Evolutionary conservation across 441 rosid genomes (phyloP).

Genomic region (Cnidoscolus chayamansa): DNA sequence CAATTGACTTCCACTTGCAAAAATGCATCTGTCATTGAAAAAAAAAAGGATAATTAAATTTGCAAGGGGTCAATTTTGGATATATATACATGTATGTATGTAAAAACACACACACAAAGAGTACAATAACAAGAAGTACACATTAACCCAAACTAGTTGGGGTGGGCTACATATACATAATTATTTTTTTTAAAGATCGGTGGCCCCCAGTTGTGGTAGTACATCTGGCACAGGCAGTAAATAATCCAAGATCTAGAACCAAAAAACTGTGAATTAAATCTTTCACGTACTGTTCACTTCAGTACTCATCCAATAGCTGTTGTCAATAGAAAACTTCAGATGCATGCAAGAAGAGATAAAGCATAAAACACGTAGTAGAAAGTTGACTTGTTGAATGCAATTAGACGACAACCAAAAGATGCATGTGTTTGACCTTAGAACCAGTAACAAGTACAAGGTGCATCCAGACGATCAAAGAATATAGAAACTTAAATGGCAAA

Average conservation of each 20-base stretch:
- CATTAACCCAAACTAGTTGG: no score
- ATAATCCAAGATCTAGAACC: background rate
- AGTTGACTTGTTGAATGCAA: background rate
- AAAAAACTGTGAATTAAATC: background rate
- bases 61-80: no score
- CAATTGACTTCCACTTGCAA: no score
- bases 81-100: no score
- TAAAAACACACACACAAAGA: no score
- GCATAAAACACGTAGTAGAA: background rate
- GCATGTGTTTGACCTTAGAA: background rate
- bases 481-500: slow-evolving; percentile 4
- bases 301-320: background rate
- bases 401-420: background rate
- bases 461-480: slow-evolving; percentile 9
- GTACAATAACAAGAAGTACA: no score
- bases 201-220: no score
- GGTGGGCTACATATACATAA: no score
- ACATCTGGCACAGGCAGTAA: background rate
- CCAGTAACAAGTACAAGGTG: background rate
- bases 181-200: no score
- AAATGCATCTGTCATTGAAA: no score
- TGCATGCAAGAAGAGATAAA: background rate
- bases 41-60: no score
- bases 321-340: background rate
- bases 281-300: background rate